Evolutionary conservation across 2,329 filamentous ascomycete genomes (phyloP), one percentile per base, ranked within the genome.

Genomic region (Stagonosporopsis rhizophila): DNA sequence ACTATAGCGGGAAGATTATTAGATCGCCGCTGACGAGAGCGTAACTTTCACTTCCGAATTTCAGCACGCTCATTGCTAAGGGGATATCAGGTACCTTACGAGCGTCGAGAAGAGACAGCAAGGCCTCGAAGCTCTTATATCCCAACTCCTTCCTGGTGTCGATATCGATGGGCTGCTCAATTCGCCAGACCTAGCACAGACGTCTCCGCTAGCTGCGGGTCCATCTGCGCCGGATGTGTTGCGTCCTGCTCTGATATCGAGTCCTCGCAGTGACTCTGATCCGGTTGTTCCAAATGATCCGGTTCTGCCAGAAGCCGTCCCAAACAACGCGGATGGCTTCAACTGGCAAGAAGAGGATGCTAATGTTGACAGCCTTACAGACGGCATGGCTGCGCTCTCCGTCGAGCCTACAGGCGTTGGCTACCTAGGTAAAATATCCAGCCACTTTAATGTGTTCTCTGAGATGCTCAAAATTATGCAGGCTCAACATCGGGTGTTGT

Each of bases 321-420:
- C 66, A 3, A 67, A 45, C 32, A 60, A 47, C 34, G 66, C 63
- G 25, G 66, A 69, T 58, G 65, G 66, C 6, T 69, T 69, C 41
- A 67, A 65, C 20, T 69, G 65, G 65, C 56, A 66, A 44, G 66
- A 68, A 44, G 63, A 66, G 19, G 58, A 63, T 27, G 38, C 59
- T 23, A 65, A 56, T 6, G 57, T 69, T 9, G 59, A 68, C 19
- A 56, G 56, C n/a, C 55, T 69, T 8, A 66, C 65, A 1, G 66
- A 69, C 56, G 66, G 66, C 48, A 69, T 69, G 66, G 66, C 66
- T 8, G 66, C 66, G 14, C 59, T 69, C 6, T 68, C 65, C 22
- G 66, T 69, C 5, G 66, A 69, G 53, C 66, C 66, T 12, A 68
- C 66, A 17, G 66, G 66, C 12, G 66, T 69, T 11, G 65, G 66